Conservation (phyloP, 768 basidiomycete species). For the Tulasnella sp. region DNA sequence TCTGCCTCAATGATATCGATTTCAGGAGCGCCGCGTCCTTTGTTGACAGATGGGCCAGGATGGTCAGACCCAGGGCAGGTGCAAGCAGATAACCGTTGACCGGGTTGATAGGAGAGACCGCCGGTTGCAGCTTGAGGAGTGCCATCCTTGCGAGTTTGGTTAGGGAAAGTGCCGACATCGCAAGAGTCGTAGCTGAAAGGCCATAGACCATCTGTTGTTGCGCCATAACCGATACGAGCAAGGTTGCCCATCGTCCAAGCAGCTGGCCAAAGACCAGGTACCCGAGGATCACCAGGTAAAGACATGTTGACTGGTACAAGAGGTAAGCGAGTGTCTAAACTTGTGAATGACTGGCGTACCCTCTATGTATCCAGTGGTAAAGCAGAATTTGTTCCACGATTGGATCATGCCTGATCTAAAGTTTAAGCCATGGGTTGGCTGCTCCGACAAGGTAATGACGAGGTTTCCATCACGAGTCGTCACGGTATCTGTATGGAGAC, state of each 20-base stretch:
- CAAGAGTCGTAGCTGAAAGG: slow-evolving; percentile 78
- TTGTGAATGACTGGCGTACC: slow-evolving; percentile 18
- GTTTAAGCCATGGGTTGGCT: slow-evolving; percentile 62
- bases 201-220: slow-evolving; percentile 72
- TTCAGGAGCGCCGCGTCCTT: slow-evolving; percentile 74
- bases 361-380: slow-evolving; percentile 86
- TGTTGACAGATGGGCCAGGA: slow-evolving; percentile 60
- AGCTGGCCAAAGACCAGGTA: slow-evolving; percentile 82
- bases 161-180: slow-evolving; percentile 75
- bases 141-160: slow-evolving; percentile 54
- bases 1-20: slow-evolving; percentile 88
- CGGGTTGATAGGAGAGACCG: slow-evolving; percentile 64
- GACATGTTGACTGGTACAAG: slow-evolving; percentile 42
- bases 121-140: slow-evolving; percentile 43
- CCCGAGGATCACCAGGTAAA: slow-evolving; percentile 47
- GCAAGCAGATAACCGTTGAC: slow-evolving; percentile 77
- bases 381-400: slow-evolving; percentile 92
- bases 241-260: slow-evolving; percentile 35
- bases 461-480: slow-evolving; percentile 69
- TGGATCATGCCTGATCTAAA: slow-evolving; percentile 62
- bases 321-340: neutral
- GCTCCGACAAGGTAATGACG: slow-evolving; percentile 65
- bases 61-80: slow-evolving; percentile 79
- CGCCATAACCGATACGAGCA: slow-evolving; percentile 80
- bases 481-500: slow-evolving; percentile 37